phyloP scores from a whole-genome alignment of 805 yeast species.

The Pichia californica region DNA sequence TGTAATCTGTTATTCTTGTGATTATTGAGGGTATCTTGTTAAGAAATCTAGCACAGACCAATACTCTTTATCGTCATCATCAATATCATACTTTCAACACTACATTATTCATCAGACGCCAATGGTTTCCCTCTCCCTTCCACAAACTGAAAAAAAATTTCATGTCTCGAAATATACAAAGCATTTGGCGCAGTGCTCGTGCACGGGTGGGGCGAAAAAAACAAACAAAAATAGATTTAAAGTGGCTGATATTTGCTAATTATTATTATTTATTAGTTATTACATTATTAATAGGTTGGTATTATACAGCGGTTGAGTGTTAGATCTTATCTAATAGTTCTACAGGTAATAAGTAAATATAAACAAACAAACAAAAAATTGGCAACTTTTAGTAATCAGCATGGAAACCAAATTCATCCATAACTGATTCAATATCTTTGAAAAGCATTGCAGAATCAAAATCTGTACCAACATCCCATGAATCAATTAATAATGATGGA shows the following conservation, averaged over 20 bases:
- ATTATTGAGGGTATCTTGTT: too few species aligned
- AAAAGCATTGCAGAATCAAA: constrained; percentile 52
- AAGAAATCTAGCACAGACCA: too few species aligned
- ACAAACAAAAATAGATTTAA: too few species aligned
- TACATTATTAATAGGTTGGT: too few species aligned
- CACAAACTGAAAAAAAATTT: background rate
- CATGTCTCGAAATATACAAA: background rate
- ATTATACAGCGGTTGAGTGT: too few species aligned
- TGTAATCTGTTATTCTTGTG: constrained; percentile 4
- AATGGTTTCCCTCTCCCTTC: background rate
- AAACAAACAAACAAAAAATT: background rate
- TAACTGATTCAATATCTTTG: constrained; percentile 82
- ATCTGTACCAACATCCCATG: constrained; percentile 32
- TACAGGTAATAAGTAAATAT: too few species aligned
- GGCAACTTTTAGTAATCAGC: constrained; percentile 38
- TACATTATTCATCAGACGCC: too few species aligned
- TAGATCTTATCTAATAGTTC: too few species aligned
- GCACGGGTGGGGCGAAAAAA: background rate
- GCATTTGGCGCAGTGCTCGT: background rate
- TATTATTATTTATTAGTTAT: too few species aligned
- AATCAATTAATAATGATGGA: constrained; percentile 25
- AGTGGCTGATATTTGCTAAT: too few species aligned
- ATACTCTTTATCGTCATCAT: too few species aligned
- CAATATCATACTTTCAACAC: too few species aligned
- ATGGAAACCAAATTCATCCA: constrained; percentile 90